A percentile compares a stretch with the other conserved stretches of the same genome.
Evolutionary conservation across 495 filamentous ascomycete species (phyloP).

Genomic region (Chaetomidium leptoderma): DNA sequence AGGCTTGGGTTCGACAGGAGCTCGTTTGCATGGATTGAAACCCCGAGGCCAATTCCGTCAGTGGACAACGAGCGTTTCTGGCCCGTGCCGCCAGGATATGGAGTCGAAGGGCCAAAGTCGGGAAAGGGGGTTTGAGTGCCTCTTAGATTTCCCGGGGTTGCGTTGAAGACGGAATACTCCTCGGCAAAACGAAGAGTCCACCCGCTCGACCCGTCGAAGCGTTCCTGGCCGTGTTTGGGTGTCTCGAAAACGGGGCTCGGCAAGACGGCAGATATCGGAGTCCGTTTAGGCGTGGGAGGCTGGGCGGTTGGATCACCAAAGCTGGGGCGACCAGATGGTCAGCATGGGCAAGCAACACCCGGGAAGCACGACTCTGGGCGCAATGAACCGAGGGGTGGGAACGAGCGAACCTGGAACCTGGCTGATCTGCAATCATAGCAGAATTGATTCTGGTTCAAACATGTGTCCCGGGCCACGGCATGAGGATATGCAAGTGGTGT

Average conservation of each 20-base stretch:
- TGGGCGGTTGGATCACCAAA: conserved; percentile 75
- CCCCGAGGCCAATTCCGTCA: conserved; percentile 40
- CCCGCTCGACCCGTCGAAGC: conserved; percentile 46
- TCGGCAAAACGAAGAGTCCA: conserved; percentile 56
- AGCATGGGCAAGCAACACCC: conserved; percentile 29
- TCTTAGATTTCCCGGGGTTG: conserved; percentile 50
- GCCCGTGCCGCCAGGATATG: conserved; percentile 28
- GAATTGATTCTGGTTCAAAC: conserved; percentile 31
- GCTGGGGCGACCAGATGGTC: conserved; percentile 43
- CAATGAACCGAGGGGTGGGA: conserved; percentile 10
- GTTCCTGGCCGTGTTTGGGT: conserved; percentile 50
- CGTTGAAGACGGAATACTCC: conserved; percentile 55
- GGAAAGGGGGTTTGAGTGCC: conserved; percentile 39
- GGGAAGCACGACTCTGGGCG: conserved; percentile 5
- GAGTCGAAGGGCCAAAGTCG: conserved; percentile 35
- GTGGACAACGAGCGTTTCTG: conserved; percentile 42
- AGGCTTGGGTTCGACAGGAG: conserved; percentile 51
- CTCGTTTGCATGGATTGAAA: conserved; percentile 56
- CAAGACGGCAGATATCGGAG: conserved; percentile 61
- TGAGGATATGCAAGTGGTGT: conserved; percentile 16
- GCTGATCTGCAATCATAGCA: conserved; percentile 76
- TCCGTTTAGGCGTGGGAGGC: conserved; percentile 72
- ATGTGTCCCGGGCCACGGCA: conserved; percentile 23
- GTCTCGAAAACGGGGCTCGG: conserved; percentile 63
- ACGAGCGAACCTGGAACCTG: conserved; percentile 61